phyloP scores from a whole-genome alignment of 2,329 filamentous ascomycete species.

The Cladosporium colombiae region DNA sequence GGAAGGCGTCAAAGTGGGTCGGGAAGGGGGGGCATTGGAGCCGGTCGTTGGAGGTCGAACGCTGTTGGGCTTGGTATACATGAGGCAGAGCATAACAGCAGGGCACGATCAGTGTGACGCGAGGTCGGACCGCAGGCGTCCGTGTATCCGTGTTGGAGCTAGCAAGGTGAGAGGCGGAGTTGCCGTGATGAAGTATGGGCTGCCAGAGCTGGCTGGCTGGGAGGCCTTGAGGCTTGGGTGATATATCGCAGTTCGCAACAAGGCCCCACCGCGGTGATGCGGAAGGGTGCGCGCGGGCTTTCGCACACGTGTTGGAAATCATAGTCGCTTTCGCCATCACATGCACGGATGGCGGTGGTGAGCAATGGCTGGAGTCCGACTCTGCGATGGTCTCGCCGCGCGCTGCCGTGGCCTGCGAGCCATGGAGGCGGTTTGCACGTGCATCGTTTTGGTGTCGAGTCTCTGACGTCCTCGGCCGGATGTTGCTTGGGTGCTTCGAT shows the following conservation, averaged over 20 bases:
- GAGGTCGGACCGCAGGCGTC: constrained; percentile 10
- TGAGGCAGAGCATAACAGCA: neutral
- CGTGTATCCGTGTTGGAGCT: neutral
- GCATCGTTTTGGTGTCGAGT: no score
- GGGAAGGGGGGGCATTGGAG: neutral
- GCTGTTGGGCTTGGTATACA: neutral
- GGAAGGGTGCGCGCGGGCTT: neutral
- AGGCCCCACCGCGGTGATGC: neutral
- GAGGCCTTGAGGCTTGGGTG: neutral
- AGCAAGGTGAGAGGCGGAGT: neutral
- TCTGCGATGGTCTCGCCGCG: neutral
- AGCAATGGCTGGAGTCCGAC: neutral
- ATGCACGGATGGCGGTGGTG: neutral
- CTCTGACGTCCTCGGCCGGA: neutral
- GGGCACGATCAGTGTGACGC: constrained; percentile 1
- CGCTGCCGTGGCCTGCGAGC: neutral
- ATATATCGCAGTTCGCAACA: neutral
- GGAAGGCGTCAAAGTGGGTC: neutral
- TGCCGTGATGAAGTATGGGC: constrained; percentile 5
- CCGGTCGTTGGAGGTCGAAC: neutral
- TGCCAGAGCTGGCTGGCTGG: no score
- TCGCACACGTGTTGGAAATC: neutral
- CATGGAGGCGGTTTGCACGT: constrained; percentile 1
- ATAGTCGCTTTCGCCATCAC: neutral
- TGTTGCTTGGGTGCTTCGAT: neutral